Base-by-base conservation (phyloP, 179 eudicot genomes). In the Actinidia arguta region DNA sequence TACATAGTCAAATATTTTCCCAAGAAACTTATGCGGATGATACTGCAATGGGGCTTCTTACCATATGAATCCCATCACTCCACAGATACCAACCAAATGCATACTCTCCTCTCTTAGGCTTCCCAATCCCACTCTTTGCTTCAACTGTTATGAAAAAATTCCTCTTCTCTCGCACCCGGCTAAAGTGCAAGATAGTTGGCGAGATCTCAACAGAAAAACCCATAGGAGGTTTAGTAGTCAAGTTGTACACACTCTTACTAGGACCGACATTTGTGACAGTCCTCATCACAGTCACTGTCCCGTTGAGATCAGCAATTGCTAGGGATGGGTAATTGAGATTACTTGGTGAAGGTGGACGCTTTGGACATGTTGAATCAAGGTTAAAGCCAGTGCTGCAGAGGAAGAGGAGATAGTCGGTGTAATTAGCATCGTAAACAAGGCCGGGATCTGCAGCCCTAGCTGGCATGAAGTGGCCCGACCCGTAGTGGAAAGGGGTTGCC, bases 31-130 rank as follows among this genome's bases (percentile, higher is more conserved):
- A 89, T 17, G 75, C 80, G 39, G 87, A 83, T 3, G 76, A 72
- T 18, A 72, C 56, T 44, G 79, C 91, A 70, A 93, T 87, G 11
- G 95, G 95, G 77, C 95, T 93, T 61, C 86, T 84, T 6, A 92
- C 95, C 25, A 18, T 77, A 70, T 93, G 97, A n/a, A 81, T 18
- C 42, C 95, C 91, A 82, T 93, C 97, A 68, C 55, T 80, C 87
- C 85, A 87, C 9, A 73, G 52, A 24, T 46, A 83, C 88, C 84
- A 85, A 24, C 90, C 90, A 27, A 88, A 88, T 7, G 56, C 46
- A 62, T 86, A 88, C 75, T 42, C 24, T 9, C 27, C 76, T 58
- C 69, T 82, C 79, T 78, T 47, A 44, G 7, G 42, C 18, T 2
- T 44, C 2, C 13, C 80, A 27, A 10, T 25, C 52, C 68, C 62